Evolutionary conservation across 345 rosid species (phyloP).

Genomic region (Combretum micranthum): DNA sequence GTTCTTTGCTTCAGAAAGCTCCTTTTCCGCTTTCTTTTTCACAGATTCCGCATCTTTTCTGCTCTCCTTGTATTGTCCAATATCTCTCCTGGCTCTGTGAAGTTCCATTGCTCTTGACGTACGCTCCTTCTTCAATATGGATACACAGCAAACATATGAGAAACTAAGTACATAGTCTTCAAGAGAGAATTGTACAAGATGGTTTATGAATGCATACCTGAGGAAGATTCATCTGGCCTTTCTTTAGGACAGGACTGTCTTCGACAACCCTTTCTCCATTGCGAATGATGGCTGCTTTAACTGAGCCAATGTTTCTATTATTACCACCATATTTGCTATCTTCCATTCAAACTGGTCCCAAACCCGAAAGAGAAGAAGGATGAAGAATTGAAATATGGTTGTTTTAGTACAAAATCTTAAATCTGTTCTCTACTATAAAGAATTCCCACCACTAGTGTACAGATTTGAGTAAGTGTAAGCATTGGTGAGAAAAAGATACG

Average conservation of each 20-base stretch:
- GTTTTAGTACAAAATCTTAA: no score
- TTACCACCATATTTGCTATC: constrained; percentile 20
- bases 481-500: no score
- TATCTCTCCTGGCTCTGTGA: constrained; percentile 46
- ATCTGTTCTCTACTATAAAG: no score
- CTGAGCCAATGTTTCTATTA: constrained; percentile 48
- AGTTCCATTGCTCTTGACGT: constrained; percentile 54
- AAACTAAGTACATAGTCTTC: no score
- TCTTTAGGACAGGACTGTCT: constrained; percentile 23
- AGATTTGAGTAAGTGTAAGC: no score
- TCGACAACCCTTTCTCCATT: constrained; percentile 42
- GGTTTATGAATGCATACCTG: constrained; percentile 30
- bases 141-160: neutral
- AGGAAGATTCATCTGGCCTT: constrained; percentile 29
- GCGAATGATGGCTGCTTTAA: constrained; percentile 45
- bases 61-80: constrained; percentile 39
- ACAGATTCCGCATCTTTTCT: constrained; percentile 37
- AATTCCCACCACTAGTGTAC: no score
- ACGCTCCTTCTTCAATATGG: constrained; percentile 20
- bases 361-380: neutral
- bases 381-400: neutral
- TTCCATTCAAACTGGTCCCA: constrained; percentile 31
- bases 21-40: constrained; percentile 45
- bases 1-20: constrained; percentile 35
- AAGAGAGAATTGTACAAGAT: no score